Percentiles rank a stretch among this genome's conserved stretches.
These are phyloP conservation scores for Sporopachydermia quercuum DNA, from an alignment of 805 yeast genomes.

Conservation along the genomic window DNA sequence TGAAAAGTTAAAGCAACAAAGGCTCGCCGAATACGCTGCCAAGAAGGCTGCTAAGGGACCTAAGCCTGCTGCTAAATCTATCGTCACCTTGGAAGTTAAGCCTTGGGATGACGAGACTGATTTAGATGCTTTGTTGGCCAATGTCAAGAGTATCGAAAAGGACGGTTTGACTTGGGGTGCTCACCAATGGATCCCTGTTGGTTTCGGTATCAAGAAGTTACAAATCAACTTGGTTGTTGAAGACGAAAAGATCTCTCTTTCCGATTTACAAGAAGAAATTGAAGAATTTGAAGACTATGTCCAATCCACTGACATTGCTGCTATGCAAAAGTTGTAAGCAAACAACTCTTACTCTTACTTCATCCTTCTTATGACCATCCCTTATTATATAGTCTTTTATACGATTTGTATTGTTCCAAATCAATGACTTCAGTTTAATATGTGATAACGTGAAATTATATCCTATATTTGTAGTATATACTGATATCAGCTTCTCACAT, in stretches of 20 bases:
- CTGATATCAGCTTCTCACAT: too few species aligned
- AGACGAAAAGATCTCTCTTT: constrained; percentile 90
- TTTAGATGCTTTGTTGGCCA: constrained; percentile 73
- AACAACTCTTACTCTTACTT: constrained; percentile 1
- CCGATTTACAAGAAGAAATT: constrained; percentile 60
- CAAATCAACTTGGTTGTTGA: constrained; percentile 97
- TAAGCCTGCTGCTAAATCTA: constrained; percentile 96
- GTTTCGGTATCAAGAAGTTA: constrained; percentile 98
- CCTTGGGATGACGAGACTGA: constrained; percentile 99
- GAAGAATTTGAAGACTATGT: constrained; percentile 97
- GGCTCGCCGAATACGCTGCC: constrained; percentile 95
- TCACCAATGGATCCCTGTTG: constrained; percentile 88
- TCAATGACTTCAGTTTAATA: too few species aligned
- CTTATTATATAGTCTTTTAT: too few species aligned
- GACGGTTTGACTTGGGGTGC: constrained; percentile 99
- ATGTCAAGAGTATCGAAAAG: constrained; percentile 70
- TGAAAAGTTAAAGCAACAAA: constrained; percentile 92
- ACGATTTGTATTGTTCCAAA: too few species aligned
- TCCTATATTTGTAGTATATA: too few species aligned
- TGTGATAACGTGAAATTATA: too few species aligned
- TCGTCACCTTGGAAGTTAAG: constrained; percentile 94
- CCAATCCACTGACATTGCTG: constrained; percentile 97
- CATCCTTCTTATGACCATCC: too few species aligned
- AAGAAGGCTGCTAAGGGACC: constrained; percentile 96
- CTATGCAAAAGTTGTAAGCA: constrained; percentile 89